Conservation (phyloP, 768 basidiomycete genomes). For the Tricholoma flavovirens region DNA sequence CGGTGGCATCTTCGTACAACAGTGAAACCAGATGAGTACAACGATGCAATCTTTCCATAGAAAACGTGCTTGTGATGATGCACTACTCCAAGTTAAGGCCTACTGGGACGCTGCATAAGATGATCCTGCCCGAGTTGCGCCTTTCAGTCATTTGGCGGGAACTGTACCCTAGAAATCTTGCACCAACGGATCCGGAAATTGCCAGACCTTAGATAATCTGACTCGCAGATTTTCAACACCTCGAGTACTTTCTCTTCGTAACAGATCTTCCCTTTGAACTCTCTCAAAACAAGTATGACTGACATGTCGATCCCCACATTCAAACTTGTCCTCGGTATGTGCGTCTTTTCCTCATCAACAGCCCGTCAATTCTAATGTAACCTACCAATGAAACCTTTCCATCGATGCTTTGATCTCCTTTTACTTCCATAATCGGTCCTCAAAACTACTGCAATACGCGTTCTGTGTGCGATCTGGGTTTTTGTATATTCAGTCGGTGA, state of each 20-base stretch:
- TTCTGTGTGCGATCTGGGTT: conserved; percentile 14
- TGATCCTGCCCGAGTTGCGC: too few species aligned
- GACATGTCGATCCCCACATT: conserved; percentile 72
- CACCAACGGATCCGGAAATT: conserved; percentile 32
- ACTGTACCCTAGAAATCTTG: too few species aligned
- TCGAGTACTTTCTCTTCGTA: conserved; percentile 14
- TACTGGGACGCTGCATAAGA: too few species aligned
- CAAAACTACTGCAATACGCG: conserved; percentile 6
- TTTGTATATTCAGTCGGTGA: conserved; percentile 69
- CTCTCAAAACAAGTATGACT: conserved; percentile 14
- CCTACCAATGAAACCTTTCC: conserved; percentile 29
- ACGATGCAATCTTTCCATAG: too few species aligned
- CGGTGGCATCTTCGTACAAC: too few species aligned
- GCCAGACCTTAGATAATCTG: conserved; percentile 38
- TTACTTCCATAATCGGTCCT: conserved; percentile 13
- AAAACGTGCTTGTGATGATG: too few species aligned
- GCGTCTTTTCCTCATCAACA: conserved; percentile 6
- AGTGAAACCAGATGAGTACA: too few species aligned
- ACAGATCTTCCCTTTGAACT: conserved; percentile 15
- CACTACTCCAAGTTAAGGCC: too few species aligned
- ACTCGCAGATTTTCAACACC: conserved; percentile 25
- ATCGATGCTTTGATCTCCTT: conserved; percentile 47
- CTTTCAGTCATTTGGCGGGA: too few species aligned
- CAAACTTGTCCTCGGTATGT: conserved; percentile 96
- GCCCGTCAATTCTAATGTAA: conserved; percentile 20